phyloP scores from a whole-genome alignment of 1,139 yeast species.

The Hemisphaericaspora xylofermentans region DNA sequence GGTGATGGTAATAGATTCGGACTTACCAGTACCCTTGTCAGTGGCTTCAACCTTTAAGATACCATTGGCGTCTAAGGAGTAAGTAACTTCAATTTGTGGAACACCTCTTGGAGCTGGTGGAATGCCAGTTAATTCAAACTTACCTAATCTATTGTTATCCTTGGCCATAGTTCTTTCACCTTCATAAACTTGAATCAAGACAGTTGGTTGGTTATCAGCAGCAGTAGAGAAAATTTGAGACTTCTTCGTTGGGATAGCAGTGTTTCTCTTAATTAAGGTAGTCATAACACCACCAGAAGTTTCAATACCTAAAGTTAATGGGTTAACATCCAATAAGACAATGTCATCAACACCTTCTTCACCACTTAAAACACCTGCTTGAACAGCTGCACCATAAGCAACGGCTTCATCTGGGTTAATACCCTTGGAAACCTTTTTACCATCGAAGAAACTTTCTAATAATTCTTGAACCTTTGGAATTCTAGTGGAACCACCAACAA shows the following conservation, averaged over 20 bases:
- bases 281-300: constrained; percentile 53
- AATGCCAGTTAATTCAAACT: constrained; percentile 47
- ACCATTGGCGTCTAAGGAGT: constrained; percentile 49
- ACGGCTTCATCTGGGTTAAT: constrained; percentile 85
- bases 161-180: constrained; percentile 51
- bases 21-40: constrained; percentile 60
- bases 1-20: constrained; percentile 90
- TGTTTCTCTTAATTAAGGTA: constrained; percentile 47
- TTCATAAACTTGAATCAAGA: constrained; percentile 47
- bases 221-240: constrained; percentile 49
- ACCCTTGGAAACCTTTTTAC: constrained; percentile 93
- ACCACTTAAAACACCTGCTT: constrained; percentile 94
- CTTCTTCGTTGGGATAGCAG: constrained; percentile 50
- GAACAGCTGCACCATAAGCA: constrained; percentile 61
- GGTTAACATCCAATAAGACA: constrained; percentile 49
- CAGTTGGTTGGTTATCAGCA: constrained; percentile 50
- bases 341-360: constrained; percentile 51
- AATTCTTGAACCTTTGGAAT: constrained; percentile 95
- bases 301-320: constrained; percentile 50
- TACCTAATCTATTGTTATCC: constrained; percentile 46
- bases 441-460: constrained; percentile 82
- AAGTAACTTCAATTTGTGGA: constrained; percentile 49
- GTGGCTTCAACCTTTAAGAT: constrained; percentile 47
- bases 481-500: constrained; percentile 98
- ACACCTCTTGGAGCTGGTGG: constrained; percentile 54